Evolutionary conservation across 2,329 filamentous ascomycete genomes (phyloP).

Genomic region (Lachnum nothofagi): DNA sequence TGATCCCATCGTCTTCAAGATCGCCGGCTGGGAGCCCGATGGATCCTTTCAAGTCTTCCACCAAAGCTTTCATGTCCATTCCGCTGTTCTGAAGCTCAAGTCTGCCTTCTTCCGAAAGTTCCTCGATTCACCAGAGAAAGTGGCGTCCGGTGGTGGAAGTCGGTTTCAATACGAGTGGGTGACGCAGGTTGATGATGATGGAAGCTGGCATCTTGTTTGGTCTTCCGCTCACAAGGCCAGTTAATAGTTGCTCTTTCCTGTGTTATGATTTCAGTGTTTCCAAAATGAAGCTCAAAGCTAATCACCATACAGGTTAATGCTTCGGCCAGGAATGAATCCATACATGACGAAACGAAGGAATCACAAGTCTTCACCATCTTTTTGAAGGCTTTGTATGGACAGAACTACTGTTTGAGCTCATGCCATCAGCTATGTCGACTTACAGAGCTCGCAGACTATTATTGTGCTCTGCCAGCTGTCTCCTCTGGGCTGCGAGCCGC

Average conservation of each 20-base stretch:
- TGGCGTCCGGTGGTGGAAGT: background rate
- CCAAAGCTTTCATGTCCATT: background rate
- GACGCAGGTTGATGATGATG: background rate
- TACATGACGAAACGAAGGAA: no score
- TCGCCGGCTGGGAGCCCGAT: background rate
- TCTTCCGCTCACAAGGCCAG: background rate
- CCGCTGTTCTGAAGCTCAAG: background rate
- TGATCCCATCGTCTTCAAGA: background rate
- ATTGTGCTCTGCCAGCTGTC: background rate
- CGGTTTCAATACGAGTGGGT: constrained; percentile 4
- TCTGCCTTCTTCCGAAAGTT: constrained; percentile 3
- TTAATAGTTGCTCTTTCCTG: background rate
- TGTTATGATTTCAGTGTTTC: no score
- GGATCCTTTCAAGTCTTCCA: background rate
- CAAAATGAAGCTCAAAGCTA: no score
- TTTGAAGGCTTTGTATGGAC: background rate
- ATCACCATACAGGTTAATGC: no score
- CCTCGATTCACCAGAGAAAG: constrained; percentile 6
- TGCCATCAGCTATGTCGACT: background rate
- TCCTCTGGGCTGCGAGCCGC: background rate
- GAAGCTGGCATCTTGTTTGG: background rate
- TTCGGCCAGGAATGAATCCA: no score
- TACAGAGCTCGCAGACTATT: background rate
- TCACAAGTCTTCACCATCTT: background rate
- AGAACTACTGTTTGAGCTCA: background rate